phyloP scores from a whole-genome alignment of 1,284 basidiomycete species.

The Irpex sp. region DNA sequence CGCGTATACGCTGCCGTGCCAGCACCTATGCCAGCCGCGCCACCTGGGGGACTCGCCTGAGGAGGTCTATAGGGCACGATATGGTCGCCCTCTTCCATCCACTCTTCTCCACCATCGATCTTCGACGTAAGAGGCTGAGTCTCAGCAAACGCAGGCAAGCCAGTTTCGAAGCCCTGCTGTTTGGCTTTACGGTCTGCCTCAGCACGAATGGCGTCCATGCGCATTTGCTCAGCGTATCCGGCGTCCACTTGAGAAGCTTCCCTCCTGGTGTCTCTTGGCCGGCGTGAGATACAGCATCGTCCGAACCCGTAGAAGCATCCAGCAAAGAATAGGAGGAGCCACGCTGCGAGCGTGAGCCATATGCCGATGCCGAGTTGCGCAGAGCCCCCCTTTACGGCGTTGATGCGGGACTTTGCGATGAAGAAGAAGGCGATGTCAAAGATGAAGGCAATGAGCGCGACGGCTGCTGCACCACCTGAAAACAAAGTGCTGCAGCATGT shows the following conservation, averaged over 20 bases:
- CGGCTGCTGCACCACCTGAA: constrained; percentile 69
- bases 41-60: constrained; percentile 12
- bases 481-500: constrained; percentile 79
- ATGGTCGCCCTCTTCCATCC: constrained; percentile 49
- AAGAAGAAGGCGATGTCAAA: constrained; percentile 87
- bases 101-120: constrained; percentile 25
- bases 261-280: constrained; percentile 36
- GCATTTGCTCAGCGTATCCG: constrained; percentile 55
- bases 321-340: constrained; percentile 77
- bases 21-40: constrained; percentile 18
- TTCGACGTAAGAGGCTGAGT: constrained; percentile 52
- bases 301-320: constrained; percentile 83
- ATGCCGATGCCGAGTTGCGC: constrained; percentile 75
- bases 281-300: constrained; percentile 67
- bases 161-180: constrained; percentile 56
- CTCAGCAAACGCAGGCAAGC: constrained; percentile 72
- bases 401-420: constrained; percentile 73
- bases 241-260: constrained; percentile 24
- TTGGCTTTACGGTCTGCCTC: constrained; percentile 74
- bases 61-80: constrained; percentile 28
- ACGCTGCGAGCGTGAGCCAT: constrained; percentile 84
- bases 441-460: constrained; percentile 77
- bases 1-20: constrained; percentile 21
- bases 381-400: constrained; percentile 57
- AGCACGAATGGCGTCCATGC: constrained; percentile 75